Conservation (phyloP, 768 basidiomycete species). For the Fomitopsis serialis region DNA sequence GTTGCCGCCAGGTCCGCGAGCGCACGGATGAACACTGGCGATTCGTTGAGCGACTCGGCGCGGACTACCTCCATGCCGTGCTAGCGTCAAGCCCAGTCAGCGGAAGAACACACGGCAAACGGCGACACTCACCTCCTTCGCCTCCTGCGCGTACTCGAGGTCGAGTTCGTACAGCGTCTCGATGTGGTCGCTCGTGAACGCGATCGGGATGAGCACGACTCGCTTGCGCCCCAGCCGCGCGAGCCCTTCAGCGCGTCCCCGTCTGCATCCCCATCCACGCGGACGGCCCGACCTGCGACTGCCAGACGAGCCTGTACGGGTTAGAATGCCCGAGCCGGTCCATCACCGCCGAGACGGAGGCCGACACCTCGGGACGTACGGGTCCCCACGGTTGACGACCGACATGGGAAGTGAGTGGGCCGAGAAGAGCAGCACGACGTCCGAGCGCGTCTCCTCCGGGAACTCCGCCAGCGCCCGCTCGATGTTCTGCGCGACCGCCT, state of each 20-base stretch:
- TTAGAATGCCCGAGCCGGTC: slow-evolving; percentile 70
- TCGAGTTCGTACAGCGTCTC: slow-evolving; percentile 98
- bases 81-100: slow-evolving; percentile 34
- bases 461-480: slow-evolving; percentile 79
- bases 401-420: slow-evolving; percentile 98
- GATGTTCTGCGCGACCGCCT: slow-evolving; percentile 92
- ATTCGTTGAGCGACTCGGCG: slow-evolving; percentile 89
- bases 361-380: slow-evolving; percentile 92
- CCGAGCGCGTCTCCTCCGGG: slow-evolving; percentile 59
- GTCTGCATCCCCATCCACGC: slow-evolving; percentile 99
- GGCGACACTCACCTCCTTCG: slow-evolving; percentile 61
- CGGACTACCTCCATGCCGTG: slow-evolving; percentile 88
- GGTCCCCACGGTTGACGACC: slow-evolving; percentile 97
- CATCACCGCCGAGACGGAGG: slow-evolving; percentile 94
- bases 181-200: slow-evolving; percentile 98
- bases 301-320: slow-evolving; percentile 95
- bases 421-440: slow-evolving; percentile 87
- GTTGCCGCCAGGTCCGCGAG: slow-evolving; percentile 84
- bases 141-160: slow-evolving; percentile 89
- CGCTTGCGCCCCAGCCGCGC: slow-evolving; percentile 73
- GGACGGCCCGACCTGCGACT: slow-evolving; percentile 93
- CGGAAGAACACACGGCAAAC: neutral
- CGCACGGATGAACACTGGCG: slow-evolving; percentile 92
- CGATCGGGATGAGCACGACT: slow-evolving; percentile 86
- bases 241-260: slow-evolving; percentile 81